Conservation (phyloP, 306 rosid species). For the Trifolium subterraneum region DNA sequence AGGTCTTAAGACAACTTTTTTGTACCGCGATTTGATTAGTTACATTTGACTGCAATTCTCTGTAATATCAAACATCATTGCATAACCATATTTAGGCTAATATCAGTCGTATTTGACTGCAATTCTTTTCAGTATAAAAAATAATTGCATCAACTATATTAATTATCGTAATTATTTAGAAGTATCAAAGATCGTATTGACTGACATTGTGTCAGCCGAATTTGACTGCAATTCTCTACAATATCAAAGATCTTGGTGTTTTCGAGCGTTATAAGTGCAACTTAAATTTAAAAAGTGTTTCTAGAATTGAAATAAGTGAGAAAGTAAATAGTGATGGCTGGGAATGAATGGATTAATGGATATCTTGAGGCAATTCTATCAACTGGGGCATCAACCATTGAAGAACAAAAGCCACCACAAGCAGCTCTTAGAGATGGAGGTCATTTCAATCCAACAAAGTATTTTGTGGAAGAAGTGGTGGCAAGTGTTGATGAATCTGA, state of each 20-base stretch:
- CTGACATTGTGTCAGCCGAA: neutral
- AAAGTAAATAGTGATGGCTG: conserved; percentile 61
- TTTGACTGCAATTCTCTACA: neutral
- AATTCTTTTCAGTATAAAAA: neutral
- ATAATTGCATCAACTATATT: neutral
- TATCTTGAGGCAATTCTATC: conserved; percentile 88
- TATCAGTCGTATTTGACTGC: neutral
- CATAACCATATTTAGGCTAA: neutral
- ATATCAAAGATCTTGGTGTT: neutral
- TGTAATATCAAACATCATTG: neutral
- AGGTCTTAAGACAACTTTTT: neutral
- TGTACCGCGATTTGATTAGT: neutral
- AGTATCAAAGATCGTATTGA: too few relatives aligned
- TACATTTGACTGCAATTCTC: neutral
- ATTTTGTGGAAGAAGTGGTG: conserved; percentile 94
- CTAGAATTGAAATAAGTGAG: neutral
- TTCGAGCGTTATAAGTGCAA: neutral
- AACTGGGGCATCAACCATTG: conserved; percentile 75
- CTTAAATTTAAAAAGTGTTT: neutral
- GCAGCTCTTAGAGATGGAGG: conserved; percentile 63
- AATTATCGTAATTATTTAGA: too few relatives aligned
- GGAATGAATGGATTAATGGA: conserved; percentile 95
- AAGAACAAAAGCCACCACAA: conserved; percentile 69
- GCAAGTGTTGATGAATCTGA: conserved; percentile 90
- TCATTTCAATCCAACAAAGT: conserved; percentile 83